phyloP scores from a whole-genome alignment of 1,139 yeast genomes.

The Geotrichum klebahnii region DNA sequence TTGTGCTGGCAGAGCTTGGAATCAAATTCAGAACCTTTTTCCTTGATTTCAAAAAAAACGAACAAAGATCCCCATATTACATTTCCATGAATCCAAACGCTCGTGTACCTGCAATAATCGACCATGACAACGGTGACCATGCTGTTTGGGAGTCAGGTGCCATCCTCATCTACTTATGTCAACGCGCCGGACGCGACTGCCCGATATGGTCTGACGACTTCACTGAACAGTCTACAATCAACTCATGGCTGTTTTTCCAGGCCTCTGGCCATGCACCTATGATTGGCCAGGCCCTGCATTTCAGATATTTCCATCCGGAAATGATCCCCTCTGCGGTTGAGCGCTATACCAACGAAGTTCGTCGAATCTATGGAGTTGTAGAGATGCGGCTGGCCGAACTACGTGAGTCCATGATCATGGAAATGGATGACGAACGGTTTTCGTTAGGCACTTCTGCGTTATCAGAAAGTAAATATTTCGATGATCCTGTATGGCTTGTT shows the following conservation, averaged over 20 bases:
- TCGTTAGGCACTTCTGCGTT: slow-evolving; percentile 85
- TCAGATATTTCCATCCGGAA: slow-evolving; percentile 83
- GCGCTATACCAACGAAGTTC: slow-evolving; percentile 86
- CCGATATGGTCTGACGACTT: slow-evolving; percentile 76
- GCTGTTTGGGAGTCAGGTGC: slow-evolving; percentile 96
- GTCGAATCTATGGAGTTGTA: slow-evolving; percentile 88
- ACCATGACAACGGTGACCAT: slow-evolving; percentile 73
- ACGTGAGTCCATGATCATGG: slow-evolving; percentile 87
- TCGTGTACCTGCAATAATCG: slow-evolving; percentile 88
- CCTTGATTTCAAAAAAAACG: slow-evolving; percentile 79
- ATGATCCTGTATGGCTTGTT: slow-evolving; percentile 92
- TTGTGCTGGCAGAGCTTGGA: slow-evolving; percentile 77
- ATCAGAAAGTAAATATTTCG: slow-evolving; percentile 80
- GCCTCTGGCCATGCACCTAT: slow-evolving; percentile 96
- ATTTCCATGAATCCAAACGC: slow-evolving; percentile 91
- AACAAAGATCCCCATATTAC: slow-evolving; percentile 90
- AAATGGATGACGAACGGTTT: slow-evolving; percentile 80
- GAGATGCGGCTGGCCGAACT: slow-evolving; percentile 95
- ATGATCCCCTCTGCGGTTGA: slow-evolving; percentile 87
- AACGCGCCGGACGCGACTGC: slow-evolving; percentile 64
- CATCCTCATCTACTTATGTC: slow-evolving; percentile 66
- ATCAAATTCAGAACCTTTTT: slow-evolving; percentile 77
- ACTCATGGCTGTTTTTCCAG: slow-evolving; percentile 89
- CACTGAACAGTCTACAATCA: slow-evolving; percentile 79
- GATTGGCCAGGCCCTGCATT: slow-evolving; percentile 96